Evolutionary conservation across 345 rosid genomes (phyloP).

Genomic region (Leavenworthia alabamica): DNA sequence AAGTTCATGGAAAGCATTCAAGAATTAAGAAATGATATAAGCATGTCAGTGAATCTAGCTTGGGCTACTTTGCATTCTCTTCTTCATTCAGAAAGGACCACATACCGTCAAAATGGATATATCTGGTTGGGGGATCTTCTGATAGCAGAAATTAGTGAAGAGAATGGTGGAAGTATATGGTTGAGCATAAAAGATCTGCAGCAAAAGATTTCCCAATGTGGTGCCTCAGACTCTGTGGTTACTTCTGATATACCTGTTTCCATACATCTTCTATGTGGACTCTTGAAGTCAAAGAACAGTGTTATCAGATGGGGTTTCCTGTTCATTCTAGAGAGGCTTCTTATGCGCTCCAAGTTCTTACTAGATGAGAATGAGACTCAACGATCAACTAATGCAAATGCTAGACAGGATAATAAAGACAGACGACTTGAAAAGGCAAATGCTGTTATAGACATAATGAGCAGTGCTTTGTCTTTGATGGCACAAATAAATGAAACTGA

Average conservation of each 20-base stretch:
- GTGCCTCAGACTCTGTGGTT: constrained; percentile 51
- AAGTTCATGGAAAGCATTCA: constrained; percentile 54
- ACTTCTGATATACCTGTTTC: constrained; percentile 78
- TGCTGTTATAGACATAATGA: constrained; percentile 90
- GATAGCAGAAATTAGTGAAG: constrained; percentile 79
- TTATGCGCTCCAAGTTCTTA: constrained; percentile 86
- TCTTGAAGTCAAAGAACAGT: constrained; percentile 76
- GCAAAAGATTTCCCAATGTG: constrained; percentile 60
- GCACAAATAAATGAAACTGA: constrained; percentile 87
- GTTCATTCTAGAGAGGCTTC: constrained; percentile 87
- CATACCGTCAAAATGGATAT: constrained; percentile 81
- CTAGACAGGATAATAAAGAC: constrained; percentile 39
- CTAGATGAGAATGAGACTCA: constrained; percentile 83
- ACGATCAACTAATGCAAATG: constrained; percentile 37
- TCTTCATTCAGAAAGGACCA: constrained; percentile 80
- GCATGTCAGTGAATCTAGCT: constrained; percentile 51
- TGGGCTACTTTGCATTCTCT: constrained; percentile 96
- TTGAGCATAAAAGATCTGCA: constrained; percentile 63
- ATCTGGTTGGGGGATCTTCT: constrained; percentile 95
- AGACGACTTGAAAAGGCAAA: constrained; percentile 84
- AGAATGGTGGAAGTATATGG: constrained; percentile 55
- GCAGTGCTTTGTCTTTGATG: constrained; percentile 80
- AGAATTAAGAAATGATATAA: constrained; percentile 39
- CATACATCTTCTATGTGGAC: constrained; percentile 81
- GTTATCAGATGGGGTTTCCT: constrained; percentile 82